phyloP scores from a whole-genome alignment of 129 eudicot genomes.

The Chrysanthemum seticuspe region DNA sequence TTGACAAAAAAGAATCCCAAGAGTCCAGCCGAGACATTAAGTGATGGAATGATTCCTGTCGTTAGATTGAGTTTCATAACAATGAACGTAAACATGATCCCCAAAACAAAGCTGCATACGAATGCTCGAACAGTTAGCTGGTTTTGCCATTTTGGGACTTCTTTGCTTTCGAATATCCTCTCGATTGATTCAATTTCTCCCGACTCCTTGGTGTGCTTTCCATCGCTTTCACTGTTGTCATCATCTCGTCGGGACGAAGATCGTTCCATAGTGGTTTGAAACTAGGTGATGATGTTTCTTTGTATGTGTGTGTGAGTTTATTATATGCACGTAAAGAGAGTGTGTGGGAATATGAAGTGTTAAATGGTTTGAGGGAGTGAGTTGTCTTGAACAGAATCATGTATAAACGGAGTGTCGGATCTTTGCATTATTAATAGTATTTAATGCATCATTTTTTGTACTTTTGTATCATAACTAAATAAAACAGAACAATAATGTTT shows the following conservation, averaged over 20 bases:
- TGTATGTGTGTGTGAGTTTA: background rate
- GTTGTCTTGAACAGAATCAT: conserved; percentile 21
- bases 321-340: conserved; percentile 4
- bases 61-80: conserved; percentile 96
- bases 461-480: background rate
- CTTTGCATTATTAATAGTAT: conserved; percentile 23
- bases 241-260: conserved; percentile 34
- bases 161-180: conserved; percentile 60
- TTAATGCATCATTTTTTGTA: conserved; percentile 20
- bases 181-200: conserved; percentile 53
- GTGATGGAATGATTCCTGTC: conserved; percentile 89
- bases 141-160: conserved; percentile 81
- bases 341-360: conserved; percentile 16
- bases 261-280: conserved; percentile 27
- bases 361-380: conserved; percentile 22
- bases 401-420: conserved; percentile 22
- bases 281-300: background rate
- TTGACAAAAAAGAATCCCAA: conserved; percentile 89
- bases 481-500: too few species aligned
- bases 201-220: conserved; percentile 29
- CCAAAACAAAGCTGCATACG: conserved; percentile 55
- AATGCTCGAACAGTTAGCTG: conserved; percentile 86
- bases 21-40: conserved; percentile 91
- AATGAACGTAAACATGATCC: conserved; percentile 80
- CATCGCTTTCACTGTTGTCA: conserved; percentile 29